Evolutionary conservation across 2,329 filamentous ascomycete genomes (phyloP), one percentile per base, ranked within the genome.

Genomic region (Fusarium tuaranense): DNA sequence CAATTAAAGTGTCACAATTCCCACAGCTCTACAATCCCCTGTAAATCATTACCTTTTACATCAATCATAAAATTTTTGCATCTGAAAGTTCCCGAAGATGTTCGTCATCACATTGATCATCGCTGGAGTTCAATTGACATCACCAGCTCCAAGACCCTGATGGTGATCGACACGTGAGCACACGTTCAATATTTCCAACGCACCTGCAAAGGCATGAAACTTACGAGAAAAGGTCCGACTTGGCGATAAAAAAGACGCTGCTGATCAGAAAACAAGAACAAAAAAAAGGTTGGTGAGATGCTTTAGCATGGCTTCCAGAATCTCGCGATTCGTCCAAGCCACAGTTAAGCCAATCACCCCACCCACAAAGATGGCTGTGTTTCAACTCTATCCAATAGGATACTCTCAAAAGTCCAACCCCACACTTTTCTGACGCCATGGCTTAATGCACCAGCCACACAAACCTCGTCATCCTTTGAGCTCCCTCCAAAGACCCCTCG

Each of bases 341-440:
- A 70, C 69, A 66, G 7, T 39, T 51, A 22, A 51, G 51, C 53
- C 61, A 63, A 36, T 44, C 55, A 22, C 53, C 65, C 72, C 55
- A 73, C 64, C 41, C 70, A 73, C 64, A 66, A 75, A 65, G 74
- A 44, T 65, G 71, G 74, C 72, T 67, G 63, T 73, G 72, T 14
- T 20, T 8, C 5, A 9, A n/a, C 9, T 18, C n/a, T 14, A 36
- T n/a, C 73, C 73, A 76, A 76, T 71, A 34, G 5, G 5, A 0
- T n/a, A n/a, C 22, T 32, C 16, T 18, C 16, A 5, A 48, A 22
- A 6, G 7, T n/a, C 20, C 16, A 63, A 27, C 27, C 63, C 63
- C 63, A 36, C 25, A 36, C 34, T 51, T 46, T 16, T 16, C 20
- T 61, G 39, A 38, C 39, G 39, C 34, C 55, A 66, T 61, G 39